Evolutionary conservation across 2,329 filamentous ascomycete species (phyloP).

Genomic region (Lasiodiplodia sp.): DNA sequence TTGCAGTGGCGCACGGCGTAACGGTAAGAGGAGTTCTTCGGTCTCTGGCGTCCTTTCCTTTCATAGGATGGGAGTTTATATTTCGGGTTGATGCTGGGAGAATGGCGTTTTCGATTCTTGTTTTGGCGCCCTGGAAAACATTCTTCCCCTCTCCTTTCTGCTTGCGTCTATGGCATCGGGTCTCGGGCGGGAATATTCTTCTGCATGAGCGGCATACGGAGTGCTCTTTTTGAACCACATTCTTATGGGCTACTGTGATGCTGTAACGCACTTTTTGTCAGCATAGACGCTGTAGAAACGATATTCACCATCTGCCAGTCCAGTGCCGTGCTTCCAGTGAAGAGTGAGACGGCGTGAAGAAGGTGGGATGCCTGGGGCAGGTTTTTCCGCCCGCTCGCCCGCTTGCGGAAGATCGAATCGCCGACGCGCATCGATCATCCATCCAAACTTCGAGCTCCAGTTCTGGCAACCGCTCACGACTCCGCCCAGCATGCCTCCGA

Average conservation of each 20-base stretch:
- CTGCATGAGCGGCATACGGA: slow-evolving; percentile 29
- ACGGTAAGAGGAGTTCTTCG: slow-evolving; percentile 26
- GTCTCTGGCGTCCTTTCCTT: slow-evolving; percentile 27
- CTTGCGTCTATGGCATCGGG: slow-evolving; percentile 24
- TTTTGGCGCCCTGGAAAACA: slow-evolving; percentile 14
- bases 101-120: slow-evolving; percentile 20
- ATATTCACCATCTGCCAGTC: slow-evolving; percentile 1
- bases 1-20: slow-evolving; percentile 28
- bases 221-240: slow-evolving; percentile 22
- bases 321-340: not conserved
- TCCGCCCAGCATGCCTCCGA: slow-evolving; percentile 45
- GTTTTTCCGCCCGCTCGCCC: slow-evolving; percentile 4
- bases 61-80: slow-evolving; percentile 12
- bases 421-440: slow-evolving; percentile 17
- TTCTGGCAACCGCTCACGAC: not conserved
- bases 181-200: slow-evolving; percentile 23
- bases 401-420: slow-evolving; percentile 13
- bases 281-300: slow-evolving; percentile 30
- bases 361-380: slow-evolving; percentile 21
- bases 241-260: slow-evolving; percentile 28
- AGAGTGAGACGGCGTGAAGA: slow-evolving; percentile 2
- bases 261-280: slow-evolving; percentile 25
- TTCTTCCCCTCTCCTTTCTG: slow-evolving; percentile 3
- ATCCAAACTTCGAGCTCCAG: slow-evolving; percentile 11
- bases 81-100: slow-evolving; percentile 17